Percentiles rank a stretch among this genome's conserved stretches.
Evolutionary conservation across 2,329 filamentous ascomycete genomes (phyloP).

Genomic region (Trichothecium sympodiale): DNA sequence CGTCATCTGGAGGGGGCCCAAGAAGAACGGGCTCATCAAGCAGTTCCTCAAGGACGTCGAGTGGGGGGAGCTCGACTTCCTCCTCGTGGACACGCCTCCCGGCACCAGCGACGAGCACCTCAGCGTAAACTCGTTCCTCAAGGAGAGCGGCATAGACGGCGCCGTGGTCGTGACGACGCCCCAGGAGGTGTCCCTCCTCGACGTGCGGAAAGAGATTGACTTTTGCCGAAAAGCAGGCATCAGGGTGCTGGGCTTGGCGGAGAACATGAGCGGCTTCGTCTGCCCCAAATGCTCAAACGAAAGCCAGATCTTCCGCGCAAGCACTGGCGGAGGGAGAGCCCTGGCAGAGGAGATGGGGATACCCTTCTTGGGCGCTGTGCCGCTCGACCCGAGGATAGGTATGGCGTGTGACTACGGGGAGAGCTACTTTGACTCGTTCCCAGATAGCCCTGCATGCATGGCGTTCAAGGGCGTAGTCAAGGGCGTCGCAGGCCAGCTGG

Average conservation of each 20-base stretch:
- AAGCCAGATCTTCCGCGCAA: conserved; percentile 80
- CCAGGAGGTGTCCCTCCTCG: conserved; percentile 83
- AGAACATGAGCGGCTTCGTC: conserved; percentile 97
- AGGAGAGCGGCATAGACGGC: conserved; percentile 84
- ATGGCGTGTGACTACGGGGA: conserved; percentile 97
- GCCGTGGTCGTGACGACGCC: conserved; percentile 90
- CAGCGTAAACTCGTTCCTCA: conserved; percentile 83
- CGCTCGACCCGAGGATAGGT: conserved; percentile 84
- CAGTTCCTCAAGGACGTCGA: conserved; percentile 96
- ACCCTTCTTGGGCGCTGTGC: conserved; percentile 80
- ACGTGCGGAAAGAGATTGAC: conserved; percentile 95
- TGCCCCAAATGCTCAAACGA: conserved; percentile 81
- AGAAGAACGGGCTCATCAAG: conserved; percentile 98
- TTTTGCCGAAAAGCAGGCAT: conserved; percentile 96
- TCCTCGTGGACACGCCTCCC: conserved; percentile 90
- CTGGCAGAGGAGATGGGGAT: conserved; percentile 80
- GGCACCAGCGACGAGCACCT: conserved; percentile 94
- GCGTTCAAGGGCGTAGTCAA: conserved; percentile 75
- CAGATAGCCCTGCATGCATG: conserved; percentile 80
- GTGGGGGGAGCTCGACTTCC: conserved; percentile 89
- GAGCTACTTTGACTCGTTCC: conserved; percentile 90
- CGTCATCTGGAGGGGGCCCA: conserved; percentile 93
- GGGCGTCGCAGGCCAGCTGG: conserved; percentile 55
- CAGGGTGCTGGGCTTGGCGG: conserved; percentile 74
- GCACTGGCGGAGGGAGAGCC: conserved; percentile 73